A percentile compares a stretch with the other conserved stretches of the same genome.
Conservation (phyloP, 1,139 yeast genomes). For the Pichia sp. region DNA sequence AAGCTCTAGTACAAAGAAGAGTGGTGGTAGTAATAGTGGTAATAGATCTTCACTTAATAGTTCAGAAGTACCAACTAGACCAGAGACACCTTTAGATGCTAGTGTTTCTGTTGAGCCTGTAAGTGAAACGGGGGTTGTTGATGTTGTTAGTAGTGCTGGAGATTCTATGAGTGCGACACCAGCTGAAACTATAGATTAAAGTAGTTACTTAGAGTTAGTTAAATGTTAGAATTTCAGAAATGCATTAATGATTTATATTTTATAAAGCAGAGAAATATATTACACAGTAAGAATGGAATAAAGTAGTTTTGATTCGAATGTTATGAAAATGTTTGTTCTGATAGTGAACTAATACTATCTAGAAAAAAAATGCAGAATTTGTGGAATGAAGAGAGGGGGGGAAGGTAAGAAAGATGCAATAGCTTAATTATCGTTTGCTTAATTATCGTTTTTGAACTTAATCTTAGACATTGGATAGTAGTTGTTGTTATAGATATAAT, state of each 20-base stretch:
- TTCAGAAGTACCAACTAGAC: background rate
- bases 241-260: background rate
- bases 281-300: background rate
- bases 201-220: background rate
- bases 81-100: background rate
- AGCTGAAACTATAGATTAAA: background rate
- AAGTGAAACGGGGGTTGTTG: background rate
- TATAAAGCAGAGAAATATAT: background rate
- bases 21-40: background rate
- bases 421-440: background rate
- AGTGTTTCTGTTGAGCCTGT: background rate
- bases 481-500: conserved; percentile 13
- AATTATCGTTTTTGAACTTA: conserved; percentile 15
- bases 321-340: too few species aligned
- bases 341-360: too few species aligned
- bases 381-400: background rate
- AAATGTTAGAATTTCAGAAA: background rate
- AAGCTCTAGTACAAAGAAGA: background rate
- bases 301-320: too few species aligned
- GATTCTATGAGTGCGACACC: background rate
- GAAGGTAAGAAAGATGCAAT: background rate
- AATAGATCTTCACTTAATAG: background rate
- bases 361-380: background rate
- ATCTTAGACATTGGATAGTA: conserved; percentile 17
- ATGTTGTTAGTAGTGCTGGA: background rate